These are phyloP conservation scores for Aeschynomene evenia DNA, from an alignment of 306 rosid genomes.

Conservation along the genomic window DNA sequence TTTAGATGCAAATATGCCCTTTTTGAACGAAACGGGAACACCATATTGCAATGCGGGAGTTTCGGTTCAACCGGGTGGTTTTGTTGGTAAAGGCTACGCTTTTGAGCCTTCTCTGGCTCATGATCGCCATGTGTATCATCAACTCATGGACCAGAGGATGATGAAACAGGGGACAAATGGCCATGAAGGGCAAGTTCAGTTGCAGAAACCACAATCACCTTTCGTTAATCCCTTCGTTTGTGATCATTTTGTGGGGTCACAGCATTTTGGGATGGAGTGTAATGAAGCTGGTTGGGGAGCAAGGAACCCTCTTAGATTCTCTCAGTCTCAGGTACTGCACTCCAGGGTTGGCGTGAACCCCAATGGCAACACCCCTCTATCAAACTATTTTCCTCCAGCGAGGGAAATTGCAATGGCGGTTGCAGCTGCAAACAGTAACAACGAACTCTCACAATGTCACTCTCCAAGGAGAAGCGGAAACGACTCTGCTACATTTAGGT, in stretches of 20 bases:
- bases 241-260: constrained; percentile 31
- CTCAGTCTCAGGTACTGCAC: constrained; percentile 35
- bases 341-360: constrained; percentile 24
- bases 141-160: constrained; percentile 22
- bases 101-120: constrained; percentile 27
- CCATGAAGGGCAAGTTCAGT: constrained; percentile 21
- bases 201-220: constrained; percentile 25
- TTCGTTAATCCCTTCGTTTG: constrained; percentile 6
- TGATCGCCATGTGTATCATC: constrained; percentile 32
- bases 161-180: constrained; percentile 27
- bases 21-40: constrained; percentile 28
- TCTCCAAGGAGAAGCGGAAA: constrained; percentile 19
- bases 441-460: constrained; percentile 16
- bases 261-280: constrained; percentile 24
- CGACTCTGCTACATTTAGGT: constrained; percentile 22
- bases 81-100: constrained; percentile 2
- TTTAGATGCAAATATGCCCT: constrained; percentile 29
- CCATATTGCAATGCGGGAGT: constrained; percentile 26
- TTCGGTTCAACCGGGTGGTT: background rate
- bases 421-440: constrained; percentile 6
- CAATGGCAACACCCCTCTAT: constrained; percentile 18
- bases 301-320: constrained; percentile 27
- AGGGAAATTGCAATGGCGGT: constrained; percentile 22
- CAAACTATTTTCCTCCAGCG: constrained; percentile 12
- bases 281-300: constrained; percentile 6